Percentiles rank a stretch among this genome's conserved stretches.
phyloP scores from a whole-genome alignment of 2,329 filamentous ascomycete species.

The Microcyclospora pomicola region DNA sequence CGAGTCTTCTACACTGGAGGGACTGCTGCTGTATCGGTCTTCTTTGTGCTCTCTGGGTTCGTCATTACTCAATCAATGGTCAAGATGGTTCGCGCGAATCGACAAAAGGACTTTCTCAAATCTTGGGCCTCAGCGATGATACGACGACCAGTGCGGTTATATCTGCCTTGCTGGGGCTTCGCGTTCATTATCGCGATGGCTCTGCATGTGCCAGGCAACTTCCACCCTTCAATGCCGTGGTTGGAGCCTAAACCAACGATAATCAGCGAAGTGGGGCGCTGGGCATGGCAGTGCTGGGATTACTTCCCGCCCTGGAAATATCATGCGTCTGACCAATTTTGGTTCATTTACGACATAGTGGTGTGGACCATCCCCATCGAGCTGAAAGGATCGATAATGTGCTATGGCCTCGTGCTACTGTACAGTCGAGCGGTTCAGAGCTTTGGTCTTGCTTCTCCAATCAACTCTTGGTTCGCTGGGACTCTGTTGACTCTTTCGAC shows the following conservation, averaged over 20 bases:
- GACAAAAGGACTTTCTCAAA: no score
- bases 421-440: conserved; percentile 37
- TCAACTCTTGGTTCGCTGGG: no score
- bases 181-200: conserved; percentile 38
- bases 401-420: conserved; percentile 43
- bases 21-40: conserved; percentile 41
- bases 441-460: conserved; percentile 23
- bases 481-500: background rate
- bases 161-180: conserved; percentile 37
- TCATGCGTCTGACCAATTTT: conserved; percentile 38
- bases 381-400: conserved; percentile 46
- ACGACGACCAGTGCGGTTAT: conserved; percentile 33
- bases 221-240: conserved; percentile 20
- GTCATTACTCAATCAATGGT: conserved; percentile 33
- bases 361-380: conserved; percentile 49
- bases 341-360: conserved; percentile 5
- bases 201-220: conserved; percentile 36
- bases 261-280: conserved; percentile 34
- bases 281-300: conserved; percentile 44
- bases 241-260: conserved; percentile 25
- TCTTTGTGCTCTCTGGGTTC: conserved; percentile 40
- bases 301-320: conserved; percentile 31
- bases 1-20: conserved; percentile 47
- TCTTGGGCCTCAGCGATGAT: conserved; percentile 31
- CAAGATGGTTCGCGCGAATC: conserved; percentile 12